phyloP scores from a whole-genome alignment of 768 basidiomycete genomes.

The Amanita exitialis region DNA sequence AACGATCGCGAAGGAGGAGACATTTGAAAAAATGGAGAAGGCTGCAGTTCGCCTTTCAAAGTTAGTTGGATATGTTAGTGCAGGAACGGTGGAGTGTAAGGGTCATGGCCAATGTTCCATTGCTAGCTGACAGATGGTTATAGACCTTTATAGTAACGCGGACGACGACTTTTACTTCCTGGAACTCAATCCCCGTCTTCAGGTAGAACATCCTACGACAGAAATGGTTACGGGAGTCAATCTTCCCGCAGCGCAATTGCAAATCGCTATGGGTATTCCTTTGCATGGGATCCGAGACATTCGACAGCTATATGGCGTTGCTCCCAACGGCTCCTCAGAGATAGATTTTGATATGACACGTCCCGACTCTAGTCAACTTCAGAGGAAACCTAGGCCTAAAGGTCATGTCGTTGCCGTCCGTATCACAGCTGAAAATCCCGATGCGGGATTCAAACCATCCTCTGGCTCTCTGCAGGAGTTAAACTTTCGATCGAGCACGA shows the following conservation, averaged over 20 bases:
- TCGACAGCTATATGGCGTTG: slow-evolving; percentile 90
- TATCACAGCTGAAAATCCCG: slow-evolving; percentile 98
- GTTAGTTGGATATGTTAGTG: slow-evolving; percentile 97
- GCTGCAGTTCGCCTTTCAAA: slow-evolving; percentile 99
- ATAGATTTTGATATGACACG: slow-evolving; percentile 96
- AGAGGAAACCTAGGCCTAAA: slow-evolving; percentile 93
- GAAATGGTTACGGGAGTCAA: slow-evolving; percentile 99
- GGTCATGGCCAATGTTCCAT: slow-evolving; percentile 5
- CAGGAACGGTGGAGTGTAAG: slow-evolving; percentile 95
- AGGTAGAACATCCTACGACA: slow-evolving; percentile 99
- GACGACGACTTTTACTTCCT: slow-evolving; percentile 97
- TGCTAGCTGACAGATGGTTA: slow-evolving; percentile 4
- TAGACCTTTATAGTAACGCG: slow-evolving; percentile 89
- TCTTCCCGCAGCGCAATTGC: slow-evolving; percentile 93
- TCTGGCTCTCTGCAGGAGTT: slow-evolving; percentile 96
- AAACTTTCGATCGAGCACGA: slow-evolving; percentile 98
- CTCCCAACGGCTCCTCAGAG: slow-evolving; percentile 77
- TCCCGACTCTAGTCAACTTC: slow-evolving; percentile 78
- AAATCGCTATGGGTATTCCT: slow-evolving; percentile 97
- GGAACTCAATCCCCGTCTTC: slow-evolving; percentile 97
- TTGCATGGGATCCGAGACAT: slow-evolving; percentile 94
- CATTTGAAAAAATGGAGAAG: slow-evolving; percentile 96
- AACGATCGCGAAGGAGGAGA: slow-evolving; percentile 87
- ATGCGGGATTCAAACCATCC: slow-evolving; percentile 99
- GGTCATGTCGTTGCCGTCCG: slow-evolving; percentile 99